phyloP scores from a whole-genome alignment of 306 rosid genomes.

The Vigna reflexopilosa region DNA sequence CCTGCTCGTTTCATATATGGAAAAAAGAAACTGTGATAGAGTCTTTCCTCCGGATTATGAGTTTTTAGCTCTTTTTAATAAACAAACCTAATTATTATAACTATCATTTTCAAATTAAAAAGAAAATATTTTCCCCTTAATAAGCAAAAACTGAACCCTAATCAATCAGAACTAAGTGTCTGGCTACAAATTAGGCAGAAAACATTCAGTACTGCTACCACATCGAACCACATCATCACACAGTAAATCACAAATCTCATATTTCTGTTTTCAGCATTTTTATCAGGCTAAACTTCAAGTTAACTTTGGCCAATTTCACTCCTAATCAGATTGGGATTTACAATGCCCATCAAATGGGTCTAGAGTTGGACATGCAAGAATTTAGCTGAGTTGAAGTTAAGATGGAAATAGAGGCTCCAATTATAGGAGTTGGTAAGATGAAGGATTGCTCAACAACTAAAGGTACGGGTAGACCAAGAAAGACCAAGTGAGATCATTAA shows the following conservation, averaged over 20 bases:
- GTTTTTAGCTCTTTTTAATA: not conserved
- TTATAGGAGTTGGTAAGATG: not conserved
- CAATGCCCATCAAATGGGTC: not conserved
- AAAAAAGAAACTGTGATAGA: not conserved
- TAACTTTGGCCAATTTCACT: conserved; percentile 29
- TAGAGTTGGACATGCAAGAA: conserved; percentile 3
- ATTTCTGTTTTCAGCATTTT: conserved; percentile 30
- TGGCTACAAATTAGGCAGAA: not conserved
- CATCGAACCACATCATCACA: conserved; percentile 11
- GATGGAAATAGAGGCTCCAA: conserved; percentile 2
- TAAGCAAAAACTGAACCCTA: not conserved
- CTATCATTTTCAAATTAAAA: not conserved
- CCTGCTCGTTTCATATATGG: conserved; percentile 4
- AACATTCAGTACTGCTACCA: not conserved
- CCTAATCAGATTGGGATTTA: conserved; percentile 5
- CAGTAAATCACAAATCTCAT: conserved; percentile 8
- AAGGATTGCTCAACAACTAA: conserved; percentile 8
- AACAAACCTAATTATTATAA: not conserved
- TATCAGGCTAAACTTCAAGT: conserved; percentile 12
- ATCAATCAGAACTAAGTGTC: conserved; percentile 8
- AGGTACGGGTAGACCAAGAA: not conserved
- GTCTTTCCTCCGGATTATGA: not conserved
- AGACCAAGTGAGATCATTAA: conserved; percentile 19
- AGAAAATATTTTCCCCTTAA: not conserved
- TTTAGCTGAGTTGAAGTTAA: not conserved